Evolutionary conservation across 208 protist species (phyloP).

Genomic region (Ichthyophonus hoferi): DNA sequence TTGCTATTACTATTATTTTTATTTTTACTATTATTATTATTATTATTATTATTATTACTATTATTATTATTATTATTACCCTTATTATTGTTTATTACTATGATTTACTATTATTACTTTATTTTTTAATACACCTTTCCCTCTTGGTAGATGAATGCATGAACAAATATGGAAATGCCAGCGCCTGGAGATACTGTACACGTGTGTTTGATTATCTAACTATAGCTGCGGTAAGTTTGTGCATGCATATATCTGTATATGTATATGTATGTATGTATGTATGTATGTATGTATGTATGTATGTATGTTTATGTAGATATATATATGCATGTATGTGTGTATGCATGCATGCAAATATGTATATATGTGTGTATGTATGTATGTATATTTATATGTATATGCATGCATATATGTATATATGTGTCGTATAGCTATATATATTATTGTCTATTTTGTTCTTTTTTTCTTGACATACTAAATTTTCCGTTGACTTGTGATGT

Average conservation of each 20-base stretch:
- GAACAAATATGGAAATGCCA: slow-evolving; percentile 79
- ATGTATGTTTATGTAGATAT: background rate
- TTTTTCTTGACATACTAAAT: too few species aligned
- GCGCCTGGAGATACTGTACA: slow-evolving; percentile 76
- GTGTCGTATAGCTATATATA: background rate
- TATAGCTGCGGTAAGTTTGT: slow-evolving; percentile 63
- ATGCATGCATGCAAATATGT: background rate
- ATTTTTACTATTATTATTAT: too few species aligned
- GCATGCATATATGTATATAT: background rate
- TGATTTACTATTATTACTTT: too few species aligned
- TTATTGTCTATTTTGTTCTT: too few species aligned
- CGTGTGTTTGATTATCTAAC: slow-evolving; percentile 78
- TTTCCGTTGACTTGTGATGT: too few species aligned
- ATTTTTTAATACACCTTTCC: too few species aligned
- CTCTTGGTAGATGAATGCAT: slow-evolving; percentile 76
- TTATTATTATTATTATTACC: too few species aligned
- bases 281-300: background rate
- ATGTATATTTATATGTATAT: background rate
- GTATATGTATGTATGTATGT: background rate
- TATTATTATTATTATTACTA: too few species aligned
- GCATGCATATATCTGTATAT: background rate
- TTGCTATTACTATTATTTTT: too few species aligned
- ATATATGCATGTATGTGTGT: background rate
- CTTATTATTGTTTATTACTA: too few species aligned
- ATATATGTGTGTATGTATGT: background rate